Evolutionary conservation across 2,329 filamentous ascomycete species (phyloP).

Genomic region (Hypoxylon sp.): DNA sequence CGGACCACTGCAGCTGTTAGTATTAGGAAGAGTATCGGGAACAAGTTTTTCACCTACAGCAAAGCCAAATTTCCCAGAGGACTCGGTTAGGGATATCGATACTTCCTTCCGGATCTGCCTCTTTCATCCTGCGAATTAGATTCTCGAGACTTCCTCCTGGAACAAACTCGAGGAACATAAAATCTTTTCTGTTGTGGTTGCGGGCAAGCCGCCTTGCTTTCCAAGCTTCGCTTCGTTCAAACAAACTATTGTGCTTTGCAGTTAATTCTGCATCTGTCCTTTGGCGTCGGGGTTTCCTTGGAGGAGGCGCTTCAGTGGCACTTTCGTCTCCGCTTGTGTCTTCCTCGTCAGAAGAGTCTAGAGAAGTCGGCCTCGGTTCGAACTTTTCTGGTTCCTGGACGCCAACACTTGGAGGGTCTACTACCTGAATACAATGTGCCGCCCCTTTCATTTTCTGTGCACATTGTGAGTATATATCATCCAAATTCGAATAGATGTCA

Average conservation of each 20-base stretch:
- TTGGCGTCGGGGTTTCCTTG: not conserved
- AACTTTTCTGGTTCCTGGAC: not conserved
- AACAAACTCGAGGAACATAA: slow-evolving; percentile 32
- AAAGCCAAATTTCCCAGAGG: slow-evolving; percentile 43
- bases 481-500: not conserved
- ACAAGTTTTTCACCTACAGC: slow-evolving; percentile 31
- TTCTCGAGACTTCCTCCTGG: slow-evolving; percentile 26
- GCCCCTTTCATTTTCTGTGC: slow-evolving; percentile 25
- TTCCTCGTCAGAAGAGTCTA: slow-evolving; percentile 25
- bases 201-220: not conserved
- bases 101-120: not conserved
- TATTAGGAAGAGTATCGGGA: not conserved
- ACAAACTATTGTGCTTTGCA: not conserved
- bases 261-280: not conserved
- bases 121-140: slow-evolving; percentile 10
- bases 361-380: not conserved
- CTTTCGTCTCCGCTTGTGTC: slow-evolving; percentile 38
- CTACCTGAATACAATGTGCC: slow-evolving; percentile 29
- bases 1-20: slow-evolving; percentile 34
- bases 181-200: slow-evolving; percentile 11
- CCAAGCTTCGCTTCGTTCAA: not conserved
- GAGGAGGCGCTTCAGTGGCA: not conserved
- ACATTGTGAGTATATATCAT: slow-evolving; percentile 3
- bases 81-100: slow-evolving; percentile 28
- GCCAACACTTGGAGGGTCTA: slow-evolving; percentile 4